phyloP scores from a whole-genome alignment of 2,329 filamentous ascomycete species.

The Incumbomyces lentus region DNA sequence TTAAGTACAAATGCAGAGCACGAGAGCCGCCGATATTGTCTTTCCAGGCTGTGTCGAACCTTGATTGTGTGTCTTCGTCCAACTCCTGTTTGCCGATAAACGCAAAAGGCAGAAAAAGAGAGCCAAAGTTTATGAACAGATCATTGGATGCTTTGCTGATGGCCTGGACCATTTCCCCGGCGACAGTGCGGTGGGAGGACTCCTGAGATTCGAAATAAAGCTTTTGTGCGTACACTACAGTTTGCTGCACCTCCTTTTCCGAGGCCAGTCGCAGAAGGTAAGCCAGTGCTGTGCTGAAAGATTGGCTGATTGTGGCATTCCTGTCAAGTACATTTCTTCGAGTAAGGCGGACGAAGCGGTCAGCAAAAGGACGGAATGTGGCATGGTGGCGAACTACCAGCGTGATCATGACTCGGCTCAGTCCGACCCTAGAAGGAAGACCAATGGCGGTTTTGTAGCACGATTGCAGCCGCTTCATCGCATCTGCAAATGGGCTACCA shows the following conservation, averaged over 20 bases:
- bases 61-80: conserved; percentile 65
- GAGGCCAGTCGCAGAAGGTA: conserved; percentile 65
- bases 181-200: conserved; percentile 59
- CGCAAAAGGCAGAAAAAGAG: conserved; percentile 69
- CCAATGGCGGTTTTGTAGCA: conserved; percentile 80
- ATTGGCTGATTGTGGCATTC: conserved; percentile 85
- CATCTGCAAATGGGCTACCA: conserved; percentile 47
- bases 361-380: conserved; percentile 64
- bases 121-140: conserved; percentile 67
- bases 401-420: conserved; percentile 72
- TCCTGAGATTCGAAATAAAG: conserved; percentile 78
- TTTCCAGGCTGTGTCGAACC: conserved; percentile 78
- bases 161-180: conserved; percentile 72
- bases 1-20: conserved; percentile 71
- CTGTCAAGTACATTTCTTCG: conserved; percentile 77
- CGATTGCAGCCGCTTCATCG: conserved; percentile 62
- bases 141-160: conserved; percentile 82
- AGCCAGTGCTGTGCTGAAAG: conserved; percentile 76
- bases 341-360: conserved; percentile 64
- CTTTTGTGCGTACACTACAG: conserved; percentile 47
- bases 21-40: conserved; percentile 81
- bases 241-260: conserved; percentile 46
- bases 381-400: conserved; percentile 70
- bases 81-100: conserved; percentile 82
- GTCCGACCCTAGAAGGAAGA: conserved; percentile 88